These are phyloP conservation scores for Rhizopus delemar DNA, from an alignment of 371 early-diverging fungal genomes.

Conservation along the genomic window DNA sequence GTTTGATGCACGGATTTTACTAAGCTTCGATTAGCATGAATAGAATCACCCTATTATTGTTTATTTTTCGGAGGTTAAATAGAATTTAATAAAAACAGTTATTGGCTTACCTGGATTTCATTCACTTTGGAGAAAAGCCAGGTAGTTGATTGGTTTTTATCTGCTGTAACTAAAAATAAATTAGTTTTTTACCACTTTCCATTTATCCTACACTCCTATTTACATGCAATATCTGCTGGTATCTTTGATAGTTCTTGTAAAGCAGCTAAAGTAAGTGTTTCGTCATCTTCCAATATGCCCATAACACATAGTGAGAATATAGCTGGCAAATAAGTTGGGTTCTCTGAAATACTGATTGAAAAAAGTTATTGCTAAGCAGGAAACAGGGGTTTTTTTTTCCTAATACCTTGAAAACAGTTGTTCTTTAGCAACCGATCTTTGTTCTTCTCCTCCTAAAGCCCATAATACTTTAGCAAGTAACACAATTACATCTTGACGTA, in stretches of 20 bases:
- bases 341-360: conserved; percentile 34
- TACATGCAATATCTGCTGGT: conserved; percentile 51
- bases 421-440: conserved; percentile 76
- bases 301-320: conserved; percentile 78
- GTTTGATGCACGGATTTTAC: conserved; percentile 40
- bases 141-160: conserved; percentile 39
- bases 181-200: background rate
- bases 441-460: conserved; percentile 81
- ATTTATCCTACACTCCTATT: conserved; percentile 1
- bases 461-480: conserved; percentile 84
- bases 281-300: conserved; percentile 76
- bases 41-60: conserved; percentile 26
- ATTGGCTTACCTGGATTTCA: conserved; percentile 32
- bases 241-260: conserved; percentile 73
- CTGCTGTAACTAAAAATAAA: conserved; percentile 28
- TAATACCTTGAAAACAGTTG: conserved; percentile 68
- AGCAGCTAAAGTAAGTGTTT: conserved; percentile 72
- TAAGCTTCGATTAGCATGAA: conserved; percentile 32
- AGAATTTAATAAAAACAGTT: too few relatives aligned
- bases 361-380: conserved; percentile 29
- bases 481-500: conserved; percentile 67
- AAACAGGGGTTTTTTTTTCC: conserved; percentile 27
- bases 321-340: conserved; percentile 63
- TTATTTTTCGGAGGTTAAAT: background rate
- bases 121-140: conserved; percentile 41